Evolutionary conservation across 768 basidiomycete genomes (phyloP).

Genomic region (Termitomyces sp.): DNA sequence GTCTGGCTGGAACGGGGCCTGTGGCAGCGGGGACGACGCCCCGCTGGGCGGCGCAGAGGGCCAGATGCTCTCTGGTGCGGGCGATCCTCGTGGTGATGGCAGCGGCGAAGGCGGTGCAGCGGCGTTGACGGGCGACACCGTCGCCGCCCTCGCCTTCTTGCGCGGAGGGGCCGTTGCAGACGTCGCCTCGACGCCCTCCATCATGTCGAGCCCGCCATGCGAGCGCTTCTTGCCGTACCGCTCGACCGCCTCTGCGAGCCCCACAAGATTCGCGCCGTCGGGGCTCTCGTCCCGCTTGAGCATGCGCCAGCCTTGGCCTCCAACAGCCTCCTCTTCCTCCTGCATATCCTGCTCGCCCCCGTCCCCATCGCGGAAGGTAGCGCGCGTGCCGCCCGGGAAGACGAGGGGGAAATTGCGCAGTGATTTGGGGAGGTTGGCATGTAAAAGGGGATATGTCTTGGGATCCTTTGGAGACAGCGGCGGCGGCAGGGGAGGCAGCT

Average conservation of each 20-base stretch:
- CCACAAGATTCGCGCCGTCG: conserved; percentile 48
- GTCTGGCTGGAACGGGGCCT: conserved; percentile 76
- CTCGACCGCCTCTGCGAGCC: conserved; percentile 76
- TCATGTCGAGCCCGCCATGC: conserved; percentile 49
- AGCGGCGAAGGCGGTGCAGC: conserved; percentile 82
- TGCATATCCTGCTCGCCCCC: conserved; percentile 60
- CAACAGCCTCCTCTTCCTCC: conserved; percentile 61
- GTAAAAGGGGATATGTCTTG: conserved; percentile 73
- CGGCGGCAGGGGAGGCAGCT: conserved; percentile 65
- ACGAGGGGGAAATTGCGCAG: conserved; percentile 71
- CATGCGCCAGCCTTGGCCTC: conserved; percentile 73
- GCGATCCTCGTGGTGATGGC: conserved; percentile 83
- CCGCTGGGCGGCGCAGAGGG: conserved; percentile 80
- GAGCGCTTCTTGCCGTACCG: conserved; percentile 84
- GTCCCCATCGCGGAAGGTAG: conserved; percentile 72
- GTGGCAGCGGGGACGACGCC: conserved; percentile 62
- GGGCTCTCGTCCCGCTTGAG: conserved; percentile 56
- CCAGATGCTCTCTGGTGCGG: conserved; percentile 70
- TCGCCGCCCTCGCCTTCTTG: conserved; percentile 69
- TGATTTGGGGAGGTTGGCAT: conserved; percentile 68
- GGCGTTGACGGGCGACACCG: conserved; percentile 58
- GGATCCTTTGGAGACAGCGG: conserved; percentile 70
- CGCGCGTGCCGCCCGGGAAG: conserved; percentile 77
- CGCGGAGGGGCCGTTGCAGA: conserved; percentile 54
- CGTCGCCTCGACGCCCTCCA: conserved; percentile 43